Evolutionary conservation across 2,329 filamentous ascomycete species (phyloP).

Genomic region (Simplicillium aogashimaense): DNA sequence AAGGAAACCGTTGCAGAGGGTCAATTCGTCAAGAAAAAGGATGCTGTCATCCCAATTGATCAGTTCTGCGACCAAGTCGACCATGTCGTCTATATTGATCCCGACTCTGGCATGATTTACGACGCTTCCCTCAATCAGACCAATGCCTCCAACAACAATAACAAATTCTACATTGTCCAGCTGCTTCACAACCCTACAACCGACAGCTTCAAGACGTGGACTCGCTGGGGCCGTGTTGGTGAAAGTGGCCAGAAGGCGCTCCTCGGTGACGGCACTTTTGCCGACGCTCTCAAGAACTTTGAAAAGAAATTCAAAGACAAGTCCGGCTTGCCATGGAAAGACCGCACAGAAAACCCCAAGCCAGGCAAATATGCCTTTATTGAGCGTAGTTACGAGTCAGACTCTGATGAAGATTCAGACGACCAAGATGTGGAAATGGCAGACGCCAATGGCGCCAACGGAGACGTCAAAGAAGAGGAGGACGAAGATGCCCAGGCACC

Average conservation of each 20-base stretch:
- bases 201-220: conserved; percentile 52
- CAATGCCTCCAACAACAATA: conserved; percentile 61
- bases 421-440: conserved; percentile 12
- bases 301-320: conserved; percentile 55
- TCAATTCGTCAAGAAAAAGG: conserved; percentile 36
- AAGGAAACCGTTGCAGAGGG: conserved; percentile 23
- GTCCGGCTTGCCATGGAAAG: conserved; percentile 44
- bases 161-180: conserved; percentile 76
- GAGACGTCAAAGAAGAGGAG: conserved; percentile 25
- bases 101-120: conserved; percentile 52
- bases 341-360: conserved; percentile 46
- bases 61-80: conserved; percentile 25
- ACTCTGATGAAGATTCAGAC: conserved; percentile 44
- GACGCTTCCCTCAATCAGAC: conserved; percentile 76
- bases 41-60: conserved; percentile 40
- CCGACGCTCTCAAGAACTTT: conserved; percentile 38
- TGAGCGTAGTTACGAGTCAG: conserved; percentile 65
- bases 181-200: conserved; percentile 28
- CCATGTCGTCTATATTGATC: conserved; percentile 55
- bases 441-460: conserved; percentile 20
- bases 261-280: conserved; percentile 30
- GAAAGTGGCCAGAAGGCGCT: conserved; percentile 40
- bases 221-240: conserved; percentile 71
- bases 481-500: conserved; percentile 22
- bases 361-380: conserved; percentile 70